Evolutionary conservation across 108 stramenopile genomes (phyloP).

Genomic region (Pseudonitzschia delicatissima): DNA sequence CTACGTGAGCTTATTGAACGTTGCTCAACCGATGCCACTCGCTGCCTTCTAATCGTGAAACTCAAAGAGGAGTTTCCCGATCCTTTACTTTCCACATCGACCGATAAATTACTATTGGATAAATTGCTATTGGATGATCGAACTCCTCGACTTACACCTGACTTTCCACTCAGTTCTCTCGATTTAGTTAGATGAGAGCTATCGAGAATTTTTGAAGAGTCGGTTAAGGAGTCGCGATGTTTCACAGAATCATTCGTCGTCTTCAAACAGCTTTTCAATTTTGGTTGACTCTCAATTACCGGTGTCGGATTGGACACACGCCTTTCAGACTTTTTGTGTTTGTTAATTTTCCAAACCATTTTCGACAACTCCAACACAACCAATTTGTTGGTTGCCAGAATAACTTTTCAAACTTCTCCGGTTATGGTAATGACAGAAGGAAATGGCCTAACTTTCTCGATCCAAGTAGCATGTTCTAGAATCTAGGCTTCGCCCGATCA

Average conservation of each 20-base stretch:
- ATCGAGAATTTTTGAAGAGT: not conserved
- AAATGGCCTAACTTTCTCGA: too few species aligned
- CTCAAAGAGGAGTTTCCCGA: not conserved
- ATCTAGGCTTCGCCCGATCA: not conserved
- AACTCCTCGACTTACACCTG: not conserved
- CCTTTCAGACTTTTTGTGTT: constrained; percentile 5
- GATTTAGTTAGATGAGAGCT: not conserved
- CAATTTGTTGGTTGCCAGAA: not conserved
- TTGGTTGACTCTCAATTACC: constrained; percentile 6
- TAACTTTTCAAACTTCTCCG: not conserved
- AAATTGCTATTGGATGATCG: too few species aligned
- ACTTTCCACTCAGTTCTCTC: constrained; percentile 1
- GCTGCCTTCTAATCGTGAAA: not conserved
- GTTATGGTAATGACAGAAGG: too few species aligned
- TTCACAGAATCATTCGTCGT: not conserved
- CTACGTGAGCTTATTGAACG: constrained; percentile 7
- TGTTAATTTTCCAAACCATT: constrained; percentile 18
- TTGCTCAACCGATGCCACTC: not conserved
- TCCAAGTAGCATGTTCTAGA: too few species aligned
- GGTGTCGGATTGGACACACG: not conserved
- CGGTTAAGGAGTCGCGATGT: not conserved
- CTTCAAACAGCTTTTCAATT: constrained; percentile 16
- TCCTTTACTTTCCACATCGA: constrained; percentile 15
- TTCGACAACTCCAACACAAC: not conserved
- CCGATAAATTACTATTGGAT: too few species aligned